A percentile compares a stretch with the other conserved stretches of the same genome.
Conservation (phyloP, 2,329 filamentous ascomycete species). For the Monilinia fructigena region DNA sequence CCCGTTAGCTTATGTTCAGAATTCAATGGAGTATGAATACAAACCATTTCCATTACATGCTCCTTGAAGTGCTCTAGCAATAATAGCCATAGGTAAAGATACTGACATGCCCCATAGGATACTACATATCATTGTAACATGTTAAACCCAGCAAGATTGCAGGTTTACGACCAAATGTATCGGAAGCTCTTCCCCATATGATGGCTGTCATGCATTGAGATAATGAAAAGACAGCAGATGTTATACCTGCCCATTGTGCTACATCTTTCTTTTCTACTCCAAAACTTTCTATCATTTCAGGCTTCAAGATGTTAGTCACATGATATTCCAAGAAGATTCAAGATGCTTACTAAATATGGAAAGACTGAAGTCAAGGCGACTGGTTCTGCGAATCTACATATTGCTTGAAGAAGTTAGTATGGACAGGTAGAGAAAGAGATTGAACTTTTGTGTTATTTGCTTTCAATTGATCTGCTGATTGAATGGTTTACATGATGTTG, state of each 20-base stretch:
- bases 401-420: constrained; percentile 49
- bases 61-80: constrained; percentile 74
- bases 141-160: constrained; percentile 71
- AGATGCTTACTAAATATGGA: constrained; percentile 45
- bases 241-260: constrained; percentile 77
- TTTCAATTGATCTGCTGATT: not conserved
- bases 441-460: not conserved
- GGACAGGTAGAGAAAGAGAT: not conserved
- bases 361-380: constrained; percentile 58
- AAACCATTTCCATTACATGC: constrained; percentile 80
- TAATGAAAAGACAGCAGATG: constrained; percentile 69
- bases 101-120: constrained; percentile 82
- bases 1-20: constrained; percentile 29
- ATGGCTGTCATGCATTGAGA: constrained; percentile 71
- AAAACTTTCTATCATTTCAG: constrained; percentile 82
- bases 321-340: not conserved
- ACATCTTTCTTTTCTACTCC: constrained; percentile 69
- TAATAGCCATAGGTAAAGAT: constrained; percentile 75
- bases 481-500: not conserved
- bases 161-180: constrained; percentile 77
- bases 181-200: constrained; percentile 73
- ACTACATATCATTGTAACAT: constrained; percentile 76
- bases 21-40: not conserved
- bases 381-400: constrained; percentile 77
- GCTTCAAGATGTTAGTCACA: constrained; percentile 48